These are phyloP conservation scores for Rhododendron williamsianum DNA, from an alignment of 148 eudicot species.

Conservation along the genomic window DNA sequence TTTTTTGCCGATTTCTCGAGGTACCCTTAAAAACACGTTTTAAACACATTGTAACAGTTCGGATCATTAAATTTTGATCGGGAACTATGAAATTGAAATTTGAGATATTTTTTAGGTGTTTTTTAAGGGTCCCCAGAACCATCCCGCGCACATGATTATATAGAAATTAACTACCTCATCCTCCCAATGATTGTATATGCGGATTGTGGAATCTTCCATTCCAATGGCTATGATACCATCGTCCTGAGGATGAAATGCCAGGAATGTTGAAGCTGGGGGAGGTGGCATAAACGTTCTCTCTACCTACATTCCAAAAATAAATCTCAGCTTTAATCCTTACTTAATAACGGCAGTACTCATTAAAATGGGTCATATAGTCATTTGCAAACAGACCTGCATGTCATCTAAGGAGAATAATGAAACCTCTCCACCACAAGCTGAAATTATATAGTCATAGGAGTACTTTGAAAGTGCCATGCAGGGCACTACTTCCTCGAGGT, in stretches of 20 bases:
- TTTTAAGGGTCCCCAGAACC: too few species aligned
- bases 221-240: constrained; percentile 94
- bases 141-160: not conserved
- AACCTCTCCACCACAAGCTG: constrained; percentile 91
- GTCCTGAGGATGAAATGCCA: constrained; percentile 89
- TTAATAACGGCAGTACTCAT: not conserved
- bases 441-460: constrained; percentile 64
- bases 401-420: constrained; percentile 24
- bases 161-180: constrained; percentile 54
- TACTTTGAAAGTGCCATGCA: constrained; percentile 93
- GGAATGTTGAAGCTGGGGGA: constrained; percentile 80
- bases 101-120: too few species aligned
- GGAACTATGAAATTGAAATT: too few species aligned
- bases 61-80: too few species aligned
- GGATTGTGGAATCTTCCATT: constrained; percentile 90
- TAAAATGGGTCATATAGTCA: constrained; percentile 12
- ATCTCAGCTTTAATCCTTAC: not conserved
- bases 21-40: too few species aligned
- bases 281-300: constrained; percentile 90
- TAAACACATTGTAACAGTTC: too few species aligned
- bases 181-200: constrained; percentile 82
- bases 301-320: constrained; percentile 36
- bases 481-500: constrained; percentile 83
- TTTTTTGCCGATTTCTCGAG: too few species aligned
- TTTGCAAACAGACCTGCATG: too few species aligned